Evolutionary conservation across 2,329 filamentous ascomycete species (phyloP).

Genomic region (Chrysoporthe cubensis): DNA sequence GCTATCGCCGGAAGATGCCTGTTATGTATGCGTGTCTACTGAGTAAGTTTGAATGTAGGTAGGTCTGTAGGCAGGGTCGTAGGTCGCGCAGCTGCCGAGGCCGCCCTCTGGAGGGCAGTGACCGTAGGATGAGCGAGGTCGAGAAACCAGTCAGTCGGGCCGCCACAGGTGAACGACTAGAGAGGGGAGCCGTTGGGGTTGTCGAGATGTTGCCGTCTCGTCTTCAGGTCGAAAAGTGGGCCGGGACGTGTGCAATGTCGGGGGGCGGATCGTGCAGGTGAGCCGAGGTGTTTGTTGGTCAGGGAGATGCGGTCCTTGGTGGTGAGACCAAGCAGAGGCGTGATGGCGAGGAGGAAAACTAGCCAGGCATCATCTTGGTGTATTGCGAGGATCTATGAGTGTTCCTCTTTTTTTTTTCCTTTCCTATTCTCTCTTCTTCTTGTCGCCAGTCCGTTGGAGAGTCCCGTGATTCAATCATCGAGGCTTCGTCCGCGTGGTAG

Average conservation of each 20-base stretch:
- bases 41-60: too few relatives aligned
- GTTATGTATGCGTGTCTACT: background rate
- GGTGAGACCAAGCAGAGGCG: background rate
- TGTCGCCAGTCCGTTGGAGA: background rate
- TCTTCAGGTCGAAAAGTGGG: background rate
- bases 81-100: background rate
- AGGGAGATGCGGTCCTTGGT: background rate
- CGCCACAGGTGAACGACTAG: background rate
- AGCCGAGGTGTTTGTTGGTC: background rate
- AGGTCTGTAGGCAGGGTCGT: background rate
- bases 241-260: background rate
- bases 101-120: background rate
- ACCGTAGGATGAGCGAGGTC: background rate
- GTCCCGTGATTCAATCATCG: background rate
- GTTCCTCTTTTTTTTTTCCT: background rate
- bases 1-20: slow-evolving; percentile 3
- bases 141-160: background rate
- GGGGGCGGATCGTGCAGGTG: background rate
- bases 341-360: background rate
- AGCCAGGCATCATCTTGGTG: background rate
- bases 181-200: background rate
- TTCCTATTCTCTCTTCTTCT: background rate
- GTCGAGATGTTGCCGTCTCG: background rate
- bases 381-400: background rate
- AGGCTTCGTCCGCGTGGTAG: too few relatives aligned